Evolutionary conservation across 768 basidiomycete genomes (phyloP).

Genomic region (Xerocomellus chrysenteron): DNA sequence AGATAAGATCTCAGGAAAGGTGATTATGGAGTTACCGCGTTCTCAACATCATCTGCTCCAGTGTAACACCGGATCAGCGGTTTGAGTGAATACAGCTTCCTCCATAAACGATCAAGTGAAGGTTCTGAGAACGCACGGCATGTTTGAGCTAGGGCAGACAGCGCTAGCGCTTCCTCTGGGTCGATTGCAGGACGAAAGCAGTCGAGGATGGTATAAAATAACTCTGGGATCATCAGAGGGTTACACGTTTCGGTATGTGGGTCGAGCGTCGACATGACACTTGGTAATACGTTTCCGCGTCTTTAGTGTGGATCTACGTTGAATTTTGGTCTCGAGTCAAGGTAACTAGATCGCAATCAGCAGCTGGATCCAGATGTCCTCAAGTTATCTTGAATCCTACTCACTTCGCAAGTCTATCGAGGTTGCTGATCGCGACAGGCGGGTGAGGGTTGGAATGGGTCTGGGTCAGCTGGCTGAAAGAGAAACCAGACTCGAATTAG

Average conservation of each 20-base stretch:
- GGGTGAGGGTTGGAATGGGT: background rate
- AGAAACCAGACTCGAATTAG: background rate
- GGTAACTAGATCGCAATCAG: background rate
- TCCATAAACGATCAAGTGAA: slow-evolving; percentile 14
- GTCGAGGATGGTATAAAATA: slow-evolving; percentile 8
- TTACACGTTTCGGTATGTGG: background rate
- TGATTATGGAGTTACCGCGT: background rate
- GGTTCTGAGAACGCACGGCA: background rate
- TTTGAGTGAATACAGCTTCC: slow-evolving; percentile 1
- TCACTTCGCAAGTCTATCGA: background rate
- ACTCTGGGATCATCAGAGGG: slow-evolving; percentile 6
- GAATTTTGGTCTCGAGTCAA: no score
- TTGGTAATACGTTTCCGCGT: background rate
- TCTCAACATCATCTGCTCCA: background rate
- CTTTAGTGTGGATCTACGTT: background rate
- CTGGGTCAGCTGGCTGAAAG: background rate
- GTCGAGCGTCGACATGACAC: background rate
- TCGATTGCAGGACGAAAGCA: background rate
- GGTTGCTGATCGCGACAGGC: background rate
- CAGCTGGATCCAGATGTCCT: background rate
- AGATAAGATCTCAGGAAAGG: background rate
- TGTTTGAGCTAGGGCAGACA: slow-evolving; percentile 8
- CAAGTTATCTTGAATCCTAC: background rate
- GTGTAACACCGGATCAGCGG: slow-evolving; percentile 16
- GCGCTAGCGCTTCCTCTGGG: background rate